phyloP scores from a whole-genome alignment of 129 eudicot species.

The Scalesia atractyloides region DNA sequence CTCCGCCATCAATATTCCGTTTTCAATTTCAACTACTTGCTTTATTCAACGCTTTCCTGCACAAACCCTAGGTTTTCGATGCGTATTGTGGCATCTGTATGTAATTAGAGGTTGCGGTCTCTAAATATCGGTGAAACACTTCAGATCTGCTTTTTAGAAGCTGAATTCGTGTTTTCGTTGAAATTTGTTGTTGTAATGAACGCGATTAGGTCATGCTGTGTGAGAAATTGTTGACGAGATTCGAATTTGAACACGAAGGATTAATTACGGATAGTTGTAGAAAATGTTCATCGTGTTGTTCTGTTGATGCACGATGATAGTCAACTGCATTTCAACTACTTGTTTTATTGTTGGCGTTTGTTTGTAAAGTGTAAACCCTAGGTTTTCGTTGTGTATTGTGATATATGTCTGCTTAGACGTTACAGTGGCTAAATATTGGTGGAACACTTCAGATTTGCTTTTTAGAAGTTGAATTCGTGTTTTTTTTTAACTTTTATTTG shows the following conservation, averaged over 20 bases:
- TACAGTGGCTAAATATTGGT: conserved; percentile 5
- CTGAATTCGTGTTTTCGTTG: too few species aligned
- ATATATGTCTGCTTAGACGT: background rate
- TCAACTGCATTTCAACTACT: conserved; percentile 24
- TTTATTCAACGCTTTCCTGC: conserved; percentile 4
- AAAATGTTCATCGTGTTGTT: background rate
- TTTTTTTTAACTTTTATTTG: background rate
- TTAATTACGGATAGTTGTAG: background rate
- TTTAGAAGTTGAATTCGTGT: conserved; percentile 6
- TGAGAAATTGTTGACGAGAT: background rate
- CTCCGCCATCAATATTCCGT: background rate
- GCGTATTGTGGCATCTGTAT: background rate
- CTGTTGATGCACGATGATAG: background rate
- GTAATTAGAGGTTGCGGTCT: conserved; percentile 1
- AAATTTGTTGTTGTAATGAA: conserved; percentile 10
- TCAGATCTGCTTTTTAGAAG: conserved; percentile 31
- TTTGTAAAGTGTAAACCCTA: background rate
- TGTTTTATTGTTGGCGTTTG: background rate
- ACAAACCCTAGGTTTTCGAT: conserved; percentile 17
- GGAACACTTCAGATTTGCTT: conserved; percentile 27
- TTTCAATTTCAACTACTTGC: background rate
- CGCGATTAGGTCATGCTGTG: conserved; percentile 13
- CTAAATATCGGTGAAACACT: conserved; percentile 1
- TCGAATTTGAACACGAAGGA: conserved; percentile 9
- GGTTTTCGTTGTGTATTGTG: conserved; percentile 1